These are phyloP conservation scores for Bauhinia variegata DNA, from an alignment of 306 rosid genomes.

Conservation along the genomic window DNA sequence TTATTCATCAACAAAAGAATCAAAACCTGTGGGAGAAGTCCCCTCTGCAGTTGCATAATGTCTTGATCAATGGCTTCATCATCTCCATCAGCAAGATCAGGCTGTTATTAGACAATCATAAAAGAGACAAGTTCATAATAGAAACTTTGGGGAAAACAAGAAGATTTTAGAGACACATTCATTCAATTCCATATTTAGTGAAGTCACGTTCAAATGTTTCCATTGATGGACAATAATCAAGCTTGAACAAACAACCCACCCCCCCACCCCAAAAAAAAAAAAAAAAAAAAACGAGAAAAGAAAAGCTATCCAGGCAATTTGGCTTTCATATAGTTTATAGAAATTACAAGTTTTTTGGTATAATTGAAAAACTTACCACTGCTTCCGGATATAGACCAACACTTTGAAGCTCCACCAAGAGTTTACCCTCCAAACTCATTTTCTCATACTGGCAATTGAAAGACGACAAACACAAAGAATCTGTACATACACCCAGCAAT, in stretches of 20 bases:
- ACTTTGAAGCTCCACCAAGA: conserved; percentile 77
- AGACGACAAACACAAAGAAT: conserved; percentile 45
- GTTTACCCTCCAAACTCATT: conserved; percentile 64
- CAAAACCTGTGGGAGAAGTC: conserved; percentile 64
- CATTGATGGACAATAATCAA: conserved; percentile 14
- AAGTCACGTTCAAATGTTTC: conserved; percentile 11
- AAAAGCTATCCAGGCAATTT: not conserved
- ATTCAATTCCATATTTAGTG: conserved; percentile 12
- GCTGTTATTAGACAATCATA: conserved; percentile 59
- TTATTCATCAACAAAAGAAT: conserved; percentile 26
- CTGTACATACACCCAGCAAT: conserved; percentile 33
- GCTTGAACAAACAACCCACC: conserved; percentile 24
- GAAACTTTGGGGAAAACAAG: conserved; percentile 16
- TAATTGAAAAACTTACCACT: conserved; percentile 60
- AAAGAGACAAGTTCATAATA: conserved; percentile 3
- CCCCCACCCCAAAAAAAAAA: not conserved
- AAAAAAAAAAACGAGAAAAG: no score
- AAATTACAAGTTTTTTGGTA: not conserved
- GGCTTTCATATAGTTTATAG: conserved; percentile 25
- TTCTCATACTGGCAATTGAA: conserved; percentile 50
- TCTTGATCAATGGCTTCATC: conserved; percentile 65
- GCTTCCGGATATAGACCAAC: conserved; percentile 72
- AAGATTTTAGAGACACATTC: not conserved
- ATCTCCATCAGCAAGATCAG: conserved; percentile 79
- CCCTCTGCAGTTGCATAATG: conserved; percentile 66